Evolutionary conservation across 1,284 basidiomycete genomes (phyloP), one percentile per base, ranked within the genome.

Genomic region (Ustilago sp.): DNA sequence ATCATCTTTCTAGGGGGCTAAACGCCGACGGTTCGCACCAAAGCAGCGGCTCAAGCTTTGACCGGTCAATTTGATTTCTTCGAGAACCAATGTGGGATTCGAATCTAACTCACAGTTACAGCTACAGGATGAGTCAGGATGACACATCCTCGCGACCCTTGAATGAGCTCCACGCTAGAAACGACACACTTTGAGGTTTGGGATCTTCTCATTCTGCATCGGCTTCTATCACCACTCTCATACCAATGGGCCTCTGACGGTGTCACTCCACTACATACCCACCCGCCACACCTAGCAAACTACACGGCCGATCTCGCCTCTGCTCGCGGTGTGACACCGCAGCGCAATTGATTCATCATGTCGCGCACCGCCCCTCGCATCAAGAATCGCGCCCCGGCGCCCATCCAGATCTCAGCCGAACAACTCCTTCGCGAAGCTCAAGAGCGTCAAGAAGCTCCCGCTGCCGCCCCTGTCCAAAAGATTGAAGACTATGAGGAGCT

Each of bases 401-500:
- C 93, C 63, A 89, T 98, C 74, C 95, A 97, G 93, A 96, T 98
- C 88, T 97, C 95, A 61, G 94, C 96, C 35, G 96, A 98, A 88
- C 96, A 99, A 88, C 91, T 99, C 50, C 89, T 99, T 15, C 92
- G 97, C 83, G 97, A 99, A 89, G 93, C 97, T 48, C 94, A 98
- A 90, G 97, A 98, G 83, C 90, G 95, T 60, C 96, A 99, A 89
- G 97, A 98, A 84, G 90, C 93, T 28, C 91, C 92, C 15, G 93
- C 95, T 84, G 90, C 91, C 11, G 74, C 67, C 3, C 72, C 74
- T 15, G 67, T 66, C 11, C 74, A 79, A 13, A 78, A 78, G 17
- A 92, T 99, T 55, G 94, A 98, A 87, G 97, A 99, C 87, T 93
- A 94, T 83, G 97, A 99, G 86, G 97, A 99, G 87, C 91, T 99